Evolutionary conservation across 495 filamentous ascomycete genomes (phyloP).

Genomic region (Chlorociboria aeruginascens): DNA sequence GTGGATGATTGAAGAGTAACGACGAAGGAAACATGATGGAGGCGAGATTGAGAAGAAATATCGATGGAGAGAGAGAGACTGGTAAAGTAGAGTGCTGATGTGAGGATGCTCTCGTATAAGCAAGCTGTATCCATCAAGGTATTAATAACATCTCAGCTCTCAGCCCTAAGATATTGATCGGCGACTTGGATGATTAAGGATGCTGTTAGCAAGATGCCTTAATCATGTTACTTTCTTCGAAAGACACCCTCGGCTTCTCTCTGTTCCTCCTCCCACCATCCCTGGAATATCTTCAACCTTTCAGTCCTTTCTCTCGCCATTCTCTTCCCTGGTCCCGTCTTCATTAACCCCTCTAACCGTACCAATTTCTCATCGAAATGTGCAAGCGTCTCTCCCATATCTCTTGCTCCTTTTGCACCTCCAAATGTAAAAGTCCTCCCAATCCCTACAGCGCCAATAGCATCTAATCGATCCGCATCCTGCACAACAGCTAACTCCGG

Average conservation of each 20-base stretch:
- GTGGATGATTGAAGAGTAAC: neutral
- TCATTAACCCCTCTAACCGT: constrained; percentile 67
- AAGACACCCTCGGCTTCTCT: constrained; percentile 14
- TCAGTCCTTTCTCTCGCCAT: constrained; percentile 55
- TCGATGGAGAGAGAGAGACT: neutral
- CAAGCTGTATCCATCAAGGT: neutral
- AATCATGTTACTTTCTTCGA: constrained; percentile 14
- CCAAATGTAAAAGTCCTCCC: constrained; percentile 68
- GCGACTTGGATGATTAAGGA: too few relatives aligned
- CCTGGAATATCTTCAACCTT: constrained; percentile 47
- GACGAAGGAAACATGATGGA: neutral
- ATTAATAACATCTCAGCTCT: neutral
- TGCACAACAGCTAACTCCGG: constrained; percentile 79
- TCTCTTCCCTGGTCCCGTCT: constrained; percentile 57
- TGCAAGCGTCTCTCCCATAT: constrained; percentile 50
- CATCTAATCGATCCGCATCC: constrained; percentile 84
- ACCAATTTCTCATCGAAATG: constrained; percentile 77
- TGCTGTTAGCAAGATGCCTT: neutral
- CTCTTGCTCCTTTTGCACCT: constrained; percentile 33
- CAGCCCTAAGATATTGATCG: too few relatives aligned
- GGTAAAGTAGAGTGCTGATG: neutral
- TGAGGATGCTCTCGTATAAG: neutral
- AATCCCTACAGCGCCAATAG: constrained; percentile 75
- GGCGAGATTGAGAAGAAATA: neutral
- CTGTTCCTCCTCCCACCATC: constrained; percentile 66